Conservation (phyloP, 192 early-diverging fungal species). For the Allomyces javanicus region DNA sequence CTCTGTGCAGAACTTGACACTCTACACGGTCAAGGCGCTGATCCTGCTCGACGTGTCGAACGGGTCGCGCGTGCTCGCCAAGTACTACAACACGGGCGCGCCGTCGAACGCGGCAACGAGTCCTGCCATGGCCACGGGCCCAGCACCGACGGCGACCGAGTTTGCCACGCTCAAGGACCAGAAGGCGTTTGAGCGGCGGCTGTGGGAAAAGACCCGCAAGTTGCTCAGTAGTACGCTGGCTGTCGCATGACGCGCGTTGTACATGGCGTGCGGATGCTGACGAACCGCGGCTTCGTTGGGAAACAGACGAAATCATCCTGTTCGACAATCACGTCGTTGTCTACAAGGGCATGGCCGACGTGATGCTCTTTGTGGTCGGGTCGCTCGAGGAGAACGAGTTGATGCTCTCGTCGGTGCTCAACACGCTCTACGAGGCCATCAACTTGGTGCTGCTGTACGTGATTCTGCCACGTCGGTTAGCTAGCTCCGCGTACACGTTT, state of each 20-base stretch:
- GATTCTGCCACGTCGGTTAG: not conserved
- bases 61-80: conserved; percentile 77
- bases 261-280: not conserved
- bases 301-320: conserved; percentile 69
- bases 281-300: not conserved
- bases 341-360: conserved; percentile 66
- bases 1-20: conserved; percentile 34
- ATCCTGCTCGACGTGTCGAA: conserved; percentile 72
- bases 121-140: conserved; percentile 1
- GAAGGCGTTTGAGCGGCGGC: conserved; percentile 70
- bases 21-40: conserved; percentile 74
- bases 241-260: not conserved
- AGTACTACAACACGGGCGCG: conserved; percentile 51
- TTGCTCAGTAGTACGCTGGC: not conserved
- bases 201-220: conserved; percentile 82
- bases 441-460: conserved; percentile 59
- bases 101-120: conserved; percentile 7
- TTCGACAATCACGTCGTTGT: conserved; percentile 82
- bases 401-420: conserved; percentile 56
- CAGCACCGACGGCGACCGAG: not conserved
- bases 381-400: conserved; percentile 86
- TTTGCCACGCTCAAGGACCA: conserved; percentile 59
- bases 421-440: conserved; percentile 64
- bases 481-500: too few relatives aligned
- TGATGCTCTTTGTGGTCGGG: conserved; percentile 80